Conservation (phyloP, 768 basidiomycete species). For the Sutorius australiensis region DNA sequence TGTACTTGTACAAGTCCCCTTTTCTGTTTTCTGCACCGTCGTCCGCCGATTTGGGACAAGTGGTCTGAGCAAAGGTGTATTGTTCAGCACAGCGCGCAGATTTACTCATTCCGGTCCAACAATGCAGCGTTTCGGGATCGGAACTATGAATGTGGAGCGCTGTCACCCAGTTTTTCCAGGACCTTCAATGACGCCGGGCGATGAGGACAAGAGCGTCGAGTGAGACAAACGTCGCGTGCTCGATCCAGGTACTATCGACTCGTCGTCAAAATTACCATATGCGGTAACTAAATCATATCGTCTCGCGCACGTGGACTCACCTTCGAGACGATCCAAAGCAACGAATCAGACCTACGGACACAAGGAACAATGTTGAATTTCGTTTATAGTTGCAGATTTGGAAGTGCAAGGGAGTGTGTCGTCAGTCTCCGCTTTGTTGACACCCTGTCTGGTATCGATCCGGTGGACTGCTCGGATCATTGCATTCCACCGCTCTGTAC, state of each 20-base stretch:
- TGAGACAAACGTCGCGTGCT: constrained; percentile 6
- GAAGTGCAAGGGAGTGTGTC: background rate
- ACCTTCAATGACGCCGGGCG: background rate
- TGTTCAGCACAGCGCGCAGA: background rate
- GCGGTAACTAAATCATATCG: background rate
- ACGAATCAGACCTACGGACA: background rate
- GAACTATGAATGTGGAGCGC: background rate
- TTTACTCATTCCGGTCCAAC: constrained; percentile 5
- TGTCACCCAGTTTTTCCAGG: background rate
- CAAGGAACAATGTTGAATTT: background rate
- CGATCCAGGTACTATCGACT: constrained; percentile 4
- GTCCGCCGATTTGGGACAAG: constrained; percentile 8
- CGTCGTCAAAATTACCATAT: constrained; percentile 11
- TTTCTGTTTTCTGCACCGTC: background rate
- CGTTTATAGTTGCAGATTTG: too few relatives aligned
- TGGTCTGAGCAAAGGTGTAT: background rate
- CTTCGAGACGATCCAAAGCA: background rate
- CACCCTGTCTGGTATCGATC: background rate
- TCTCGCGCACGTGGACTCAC: background rate
- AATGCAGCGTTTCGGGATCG: constrained; percentile 1
- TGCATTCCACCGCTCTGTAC: background rate
- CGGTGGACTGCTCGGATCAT: background rate
- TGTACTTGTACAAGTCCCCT: too few relatives aligned
- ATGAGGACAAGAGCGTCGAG: background rate
- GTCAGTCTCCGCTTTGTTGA: background rate